A percentile compares a stretch with the other conserved stretches of the same genome.
phyloP scores from a whole-genome alignment of 805 yeast species.

The Yarrowia sp. region DNA sequence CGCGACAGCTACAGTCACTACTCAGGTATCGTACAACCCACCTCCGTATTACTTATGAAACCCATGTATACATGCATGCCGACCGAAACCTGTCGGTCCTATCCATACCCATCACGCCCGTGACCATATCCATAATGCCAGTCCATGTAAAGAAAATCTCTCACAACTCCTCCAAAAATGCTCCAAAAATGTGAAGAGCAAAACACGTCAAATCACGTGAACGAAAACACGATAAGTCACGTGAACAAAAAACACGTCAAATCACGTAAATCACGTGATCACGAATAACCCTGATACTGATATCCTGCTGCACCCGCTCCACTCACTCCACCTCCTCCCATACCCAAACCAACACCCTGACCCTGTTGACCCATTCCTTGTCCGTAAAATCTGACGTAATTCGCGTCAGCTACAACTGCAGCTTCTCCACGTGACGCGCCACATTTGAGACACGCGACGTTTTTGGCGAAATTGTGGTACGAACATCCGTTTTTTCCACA shows the following conservation, averaged over 20 bases:
- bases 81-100: neutral
- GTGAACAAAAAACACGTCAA: neutral
- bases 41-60: constrained; percentile 13
- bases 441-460: constrained; percentile 81
- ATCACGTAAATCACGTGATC: too few species aligned
- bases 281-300: constrained; percentile 11
- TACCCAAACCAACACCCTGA: constrained; percentile 1
- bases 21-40: too few species aligned
- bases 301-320: too few species aligned
- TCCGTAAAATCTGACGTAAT: constrained; percentile 1
- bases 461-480: constrained; percentile 91
- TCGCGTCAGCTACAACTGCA: constrained; percentile 28
- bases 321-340: neutral
- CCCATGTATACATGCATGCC: constrained; percentile 16
- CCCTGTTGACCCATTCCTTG: constrained; percentile 6
- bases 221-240: too few species aligned
- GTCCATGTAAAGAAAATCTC: too few species aligned
- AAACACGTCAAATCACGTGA: neutral
- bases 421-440: constrained; percentile 60
- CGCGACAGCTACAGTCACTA: neutral
- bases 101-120: too few species aligned
- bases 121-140: too few species aligned
- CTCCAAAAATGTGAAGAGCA: neutral
- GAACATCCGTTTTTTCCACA: constrained; percentile 74
- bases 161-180: neutral